phyloP scores from a whole-genome alignment of 495 filamentous ascomycete genomes.

The Penicillium samsonianum region DNA sequence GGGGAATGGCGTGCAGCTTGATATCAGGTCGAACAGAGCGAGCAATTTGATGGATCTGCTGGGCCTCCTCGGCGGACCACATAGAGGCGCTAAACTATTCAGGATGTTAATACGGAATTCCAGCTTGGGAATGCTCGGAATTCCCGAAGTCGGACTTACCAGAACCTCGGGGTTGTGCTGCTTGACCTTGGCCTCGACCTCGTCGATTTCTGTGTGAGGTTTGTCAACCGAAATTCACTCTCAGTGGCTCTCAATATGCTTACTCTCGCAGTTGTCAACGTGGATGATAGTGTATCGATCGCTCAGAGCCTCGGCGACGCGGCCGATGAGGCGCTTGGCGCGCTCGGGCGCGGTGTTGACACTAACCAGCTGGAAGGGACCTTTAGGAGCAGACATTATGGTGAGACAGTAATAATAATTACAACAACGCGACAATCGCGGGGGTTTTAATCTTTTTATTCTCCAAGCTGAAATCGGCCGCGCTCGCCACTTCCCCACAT shows the following conservation, averaged over 20 bases:
- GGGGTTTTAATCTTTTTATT: slow-evolving; percentile 27
- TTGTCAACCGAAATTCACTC: neutral
- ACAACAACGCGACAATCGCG: slow-evolving; percentile 11
- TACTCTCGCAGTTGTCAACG: slow-evolving; percentile 59
- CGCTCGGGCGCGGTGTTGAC: slow-evolving; percentile 70
- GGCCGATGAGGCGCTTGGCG: slow-evolving; percentile 61
- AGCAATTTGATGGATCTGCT: slow-evolving; percentile 57
- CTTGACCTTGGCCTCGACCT: slow-evolving; percentile 51
- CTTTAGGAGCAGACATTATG: slow-evolving; percentile 52
- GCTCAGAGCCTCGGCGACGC: slow-evolving; percentile 57
- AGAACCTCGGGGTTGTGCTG: slow-evolving; percentile 54
- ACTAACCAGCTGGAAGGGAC: slow-evolving; percentile 63
- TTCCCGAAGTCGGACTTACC: slow-evolving; percentile 33
- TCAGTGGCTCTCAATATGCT: slow-evolving; percentile 16
- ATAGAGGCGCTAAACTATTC: slow-evolving; percentile 66
- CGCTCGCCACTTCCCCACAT: slow-evolving; percentile 25
- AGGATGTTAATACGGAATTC: slow-evolving; percentile 7
- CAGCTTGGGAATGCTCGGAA: slow-evolving; percentile 12
- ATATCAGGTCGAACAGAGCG: slow-evolving; percentile 51
- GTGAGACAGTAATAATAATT: slow-evolving; percentile 5
- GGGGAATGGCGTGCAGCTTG: slow-evolving; percentile 61
- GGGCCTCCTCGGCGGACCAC: slow-evolving; percentile 62
- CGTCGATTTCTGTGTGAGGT: slow-evolving; percentile 47
- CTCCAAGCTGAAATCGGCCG: slow-evolving; percentile 4
- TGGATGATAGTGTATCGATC: slow-evolving; percentile 62